A percentile compares a stretch with the other conserved stretches of the same genome.
These are phyloP conservation scores for Lachnellula subtilissima DNA, from an alignment of 2,329 filamentous ascomycete genomes.

Conservation along the genomic window DNA sequence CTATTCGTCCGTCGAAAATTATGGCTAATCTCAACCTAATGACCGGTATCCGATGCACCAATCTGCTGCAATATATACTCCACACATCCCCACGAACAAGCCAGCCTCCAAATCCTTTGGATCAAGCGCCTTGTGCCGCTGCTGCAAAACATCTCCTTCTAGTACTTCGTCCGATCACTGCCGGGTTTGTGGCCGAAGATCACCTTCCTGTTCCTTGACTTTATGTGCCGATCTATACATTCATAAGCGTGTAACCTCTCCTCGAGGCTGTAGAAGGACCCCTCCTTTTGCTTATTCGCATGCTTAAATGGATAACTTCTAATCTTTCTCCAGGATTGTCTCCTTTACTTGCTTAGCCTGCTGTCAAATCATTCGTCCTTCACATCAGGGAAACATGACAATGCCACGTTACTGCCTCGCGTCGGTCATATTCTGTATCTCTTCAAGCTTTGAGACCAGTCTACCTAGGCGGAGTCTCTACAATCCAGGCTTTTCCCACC, in stretches of 20 bases:
- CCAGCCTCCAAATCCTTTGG: background rate
- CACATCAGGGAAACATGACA: background rate
- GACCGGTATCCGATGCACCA: conserved; percentile 5
- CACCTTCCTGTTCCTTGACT: background rate
- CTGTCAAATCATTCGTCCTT: conserved; percentile 1
- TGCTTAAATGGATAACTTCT: background rate
- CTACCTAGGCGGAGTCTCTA: background rate
- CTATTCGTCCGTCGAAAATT: conserved; percentile 1
- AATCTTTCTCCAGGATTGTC: background rate
- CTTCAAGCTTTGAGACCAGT: background rate
- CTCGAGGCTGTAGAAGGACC: background rate
- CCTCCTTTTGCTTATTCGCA: background rate
- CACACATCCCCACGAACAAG: background rate
- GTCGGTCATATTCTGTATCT: background rate
- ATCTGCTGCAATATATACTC: conserved; percentile 2
- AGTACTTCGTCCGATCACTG: conserved; percentile 2
- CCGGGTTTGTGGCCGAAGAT: background rate
- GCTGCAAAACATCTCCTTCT: background rate
- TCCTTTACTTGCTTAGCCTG: background rate
- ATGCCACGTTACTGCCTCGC: conserved; percentile 8
- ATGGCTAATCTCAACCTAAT: conserved; percentile 5
- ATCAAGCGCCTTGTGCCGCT: background rate
- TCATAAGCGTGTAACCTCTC: background rate
- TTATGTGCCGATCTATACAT: background rate
- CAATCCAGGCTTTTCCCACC: too few species aligned